Percentiles rank a stretch among this genome's conserved stretches.
Conservation (phyloP, 2,329 filamentous ascomycete genomes). For the Cladosporium phlei region DNA sequence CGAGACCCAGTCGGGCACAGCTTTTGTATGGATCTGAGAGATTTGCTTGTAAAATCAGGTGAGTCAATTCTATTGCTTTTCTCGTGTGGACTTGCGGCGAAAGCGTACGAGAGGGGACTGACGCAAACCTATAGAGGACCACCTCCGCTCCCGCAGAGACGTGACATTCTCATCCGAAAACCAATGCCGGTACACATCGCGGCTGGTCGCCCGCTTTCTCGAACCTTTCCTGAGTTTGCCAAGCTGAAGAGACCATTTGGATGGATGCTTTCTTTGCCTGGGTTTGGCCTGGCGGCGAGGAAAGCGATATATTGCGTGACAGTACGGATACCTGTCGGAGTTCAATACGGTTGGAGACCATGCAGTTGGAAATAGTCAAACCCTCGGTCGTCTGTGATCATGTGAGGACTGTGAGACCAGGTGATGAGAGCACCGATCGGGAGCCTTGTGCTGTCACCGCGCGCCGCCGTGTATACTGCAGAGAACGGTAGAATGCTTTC, state of each 20-base stretch:
- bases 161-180: slow-evolving; percentile 3
- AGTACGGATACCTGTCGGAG: no score
- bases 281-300: neutral
- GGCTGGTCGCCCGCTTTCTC: slow-evolving; percentile 41
- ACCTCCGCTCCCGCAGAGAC: slow-evolving; percentile 1
- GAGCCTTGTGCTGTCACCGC: neutral
- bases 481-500: neutral
- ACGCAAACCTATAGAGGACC: slow-evolving; percentile 23
- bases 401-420: neutral
- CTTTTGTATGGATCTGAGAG: slow-evolving; percentile 36
- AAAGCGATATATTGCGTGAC: no score
- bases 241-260: neutral
- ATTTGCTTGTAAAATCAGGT: slow-evolving; percentile 41
- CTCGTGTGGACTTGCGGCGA: neutral
- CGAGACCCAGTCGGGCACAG: slow-evolving; percentile 30
- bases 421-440: neutral
- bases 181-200: slow-evolving; percentile 35
- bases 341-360: no score
- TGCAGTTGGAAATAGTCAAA: no score
- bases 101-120: slow-evolving; percentile 21
- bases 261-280: neutral
- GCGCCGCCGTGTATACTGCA: neutral
- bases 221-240: slow-evolving; percentile 26
- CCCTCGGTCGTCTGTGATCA: neutral
- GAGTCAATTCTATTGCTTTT: slow-evolving; percentile 18